Base-by-base conservation (phyloP, 1,139 yeast species). In the Kluyveromyces sp. region DNA sequence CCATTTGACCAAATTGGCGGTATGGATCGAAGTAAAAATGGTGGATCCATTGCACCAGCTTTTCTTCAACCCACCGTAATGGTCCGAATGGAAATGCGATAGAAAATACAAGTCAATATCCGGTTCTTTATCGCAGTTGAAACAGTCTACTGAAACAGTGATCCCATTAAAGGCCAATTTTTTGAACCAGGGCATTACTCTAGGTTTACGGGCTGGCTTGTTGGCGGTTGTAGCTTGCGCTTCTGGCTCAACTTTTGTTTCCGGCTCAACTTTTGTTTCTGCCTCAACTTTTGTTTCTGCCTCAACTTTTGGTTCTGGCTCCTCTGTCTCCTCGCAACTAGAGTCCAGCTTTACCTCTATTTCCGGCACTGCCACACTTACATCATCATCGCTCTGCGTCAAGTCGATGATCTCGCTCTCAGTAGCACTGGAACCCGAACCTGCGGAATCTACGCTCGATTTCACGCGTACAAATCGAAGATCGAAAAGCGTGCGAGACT, bases 71-170 rank as follows among this genome's bases (percentile, higher is more conserved):
- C 97, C 97, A 3, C 88, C 89, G 60, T 92, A 92, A 62, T 92
- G 98, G 62, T 92, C 98, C 0, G 95, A 72, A 64, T 92, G 98
- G 66, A 86, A 90, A 67, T 92, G 98, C 0, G 90, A 76, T 35
- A 84, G 65, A 49, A 83, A 77, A 63, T 83, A 83, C 42, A 73
- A 70, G 7, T 62, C 53, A 7, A 82, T 75, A 3, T 61, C 59
- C 0, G 67, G 69, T 52, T 79, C 71, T 0, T 75, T 71, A 4
- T 73, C 71, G 59, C 67, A 82, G 51, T 75, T 74, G 61, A 83
- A 83, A 0, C 89, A 90, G 63, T 83, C 94, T 34, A 83, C 87
- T 0, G 82, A 75, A 1, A 83, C 57, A 48, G 56, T 61, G 70
- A 60, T 47, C 5, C 58, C 51, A 4, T 66, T 68, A 51, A 83